Evolutionary conservation across 2,329 filamentous ascomycete species (phyloP), one percentile per base, ranked within the genome.

Genomic region (Sporothrix luriei): DNA sequence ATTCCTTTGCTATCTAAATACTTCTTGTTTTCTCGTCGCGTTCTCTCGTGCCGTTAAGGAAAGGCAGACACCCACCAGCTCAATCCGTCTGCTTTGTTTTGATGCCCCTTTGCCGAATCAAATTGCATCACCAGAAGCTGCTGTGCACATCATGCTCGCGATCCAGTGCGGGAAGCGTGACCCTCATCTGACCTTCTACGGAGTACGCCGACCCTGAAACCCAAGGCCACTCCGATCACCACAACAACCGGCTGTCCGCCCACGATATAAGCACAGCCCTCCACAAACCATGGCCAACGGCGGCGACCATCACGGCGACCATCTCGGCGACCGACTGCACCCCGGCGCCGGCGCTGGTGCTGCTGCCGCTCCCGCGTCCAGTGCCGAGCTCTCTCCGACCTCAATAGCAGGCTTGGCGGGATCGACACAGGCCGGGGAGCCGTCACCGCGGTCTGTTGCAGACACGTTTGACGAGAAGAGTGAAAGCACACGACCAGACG

Each of bases 391-490:
- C 5, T 62, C 66, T 3, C 55, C 66, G 21, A 38, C 66, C 10
- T 59, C 66, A 9, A 61, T 54, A 33, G 66, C 40, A n/a, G 43
- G 54, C 10, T 14, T 51, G 19, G 48, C 54, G 13, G 66, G 54
- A 2, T 61, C 66, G n/a, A 68, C 66, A 49, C 66, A 40, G 26
- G 54, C 66, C 16, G 66, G 52, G 19, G 55, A 61, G 29, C 55
- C 57, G 16, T 65, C 62, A 4, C 26, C 61, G 24, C 21, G 61
- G 10, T 51, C 62, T 4, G 26, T n/a, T 3, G 21, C 46, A 11
- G 62, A 65, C 10, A 14, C 2, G 6, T 51, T 38, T 40, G 62
- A 65, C 46, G 46, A 65, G 62, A 65, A 65, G 62, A 65, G 38
- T 40, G 16, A 40, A 9, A 21, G 38, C 43, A 48, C 62, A 65